Percentiles rank a stretch among this genome's conserved stretches.
Conservation (phyloP, 768 basidiomycete genomes). For the Phylloporus rhodoxanthus region DNA sequence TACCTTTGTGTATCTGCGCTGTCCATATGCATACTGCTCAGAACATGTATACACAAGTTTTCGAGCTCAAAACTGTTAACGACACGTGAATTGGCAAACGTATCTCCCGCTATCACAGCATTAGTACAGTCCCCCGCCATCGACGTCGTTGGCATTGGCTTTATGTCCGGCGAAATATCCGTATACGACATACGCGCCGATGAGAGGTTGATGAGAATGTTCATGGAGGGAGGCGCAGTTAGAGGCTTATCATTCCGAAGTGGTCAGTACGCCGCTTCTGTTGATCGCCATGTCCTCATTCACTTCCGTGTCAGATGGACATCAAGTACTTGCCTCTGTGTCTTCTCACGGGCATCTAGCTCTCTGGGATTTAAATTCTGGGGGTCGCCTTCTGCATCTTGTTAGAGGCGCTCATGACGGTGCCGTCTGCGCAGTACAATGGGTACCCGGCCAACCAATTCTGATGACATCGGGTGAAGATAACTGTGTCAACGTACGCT, state of each 20-base stretch:
- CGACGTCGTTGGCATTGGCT: conserved; percentile 93
- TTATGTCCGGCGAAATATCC: conserved; percentile 78
- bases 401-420: conserved; percentile 87
- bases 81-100: conserved; percentile 27
- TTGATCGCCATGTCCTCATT: neutral
- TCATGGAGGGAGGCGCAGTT: conserved; percentile 83
- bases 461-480: conserved; percentile 88
- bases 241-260: conserved; percentile 78
- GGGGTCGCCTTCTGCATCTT: conserved; percentile 79
- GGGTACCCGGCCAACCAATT: conserved; percentile 90
- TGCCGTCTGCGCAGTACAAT: conserved; percentile 74
- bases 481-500: conserved; percentile 84
- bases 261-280: conserved; percentile 45
- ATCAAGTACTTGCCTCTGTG: conserved; percentile 82
- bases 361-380: conserved; percentile 84
- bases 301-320: conserved; percentile 53
- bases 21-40: conserved; percentile 26
- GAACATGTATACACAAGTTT: conserved; percentile 82
- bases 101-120: conserved; percentile 56
- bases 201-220: conserved; percentile 82
- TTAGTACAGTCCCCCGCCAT: conserved; percentile 91
- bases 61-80: conserved; percentile 47
- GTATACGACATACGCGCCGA: conserved; percentile 89
- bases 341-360: conserved; percentile 86
- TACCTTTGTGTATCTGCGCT: conserved; percentile 1